Evolutionary conservation across 2,329 filamentous ascomycete species (phyloP).

Genomic region (Colletotrichum karsti): DNA sequence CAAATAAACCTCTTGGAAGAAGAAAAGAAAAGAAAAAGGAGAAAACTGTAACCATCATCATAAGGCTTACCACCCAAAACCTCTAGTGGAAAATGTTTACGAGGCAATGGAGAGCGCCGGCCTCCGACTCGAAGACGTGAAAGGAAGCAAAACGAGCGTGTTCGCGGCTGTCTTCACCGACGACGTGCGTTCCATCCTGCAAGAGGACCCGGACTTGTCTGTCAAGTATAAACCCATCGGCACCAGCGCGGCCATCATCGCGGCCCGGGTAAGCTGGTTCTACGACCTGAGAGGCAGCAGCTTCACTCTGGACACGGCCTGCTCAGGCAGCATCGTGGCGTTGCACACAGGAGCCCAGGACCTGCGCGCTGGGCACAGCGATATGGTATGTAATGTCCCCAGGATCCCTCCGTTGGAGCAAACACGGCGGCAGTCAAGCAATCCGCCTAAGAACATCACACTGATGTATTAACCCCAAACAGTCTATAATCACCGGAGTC

Average conservation of each 20-base stretch:
- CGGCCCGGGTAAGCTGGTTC: conserved; percentile 32
- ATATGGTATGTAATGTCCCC: conserved; percentile 2
- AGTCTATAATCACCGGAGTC: conserved; percentile 32
- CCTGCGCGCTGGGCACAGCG: conserved; percentile 32
- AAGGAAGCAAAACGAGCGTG: conserved; percentile 3
- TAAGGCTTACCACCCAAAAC: neutral
- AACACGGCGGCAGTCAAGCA: neutral
- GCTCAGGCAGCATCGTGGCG: conserved; percentile 56
- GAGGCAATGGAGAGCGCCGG: conserved; percentile 33
- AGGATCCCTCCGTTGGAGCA: neutral
- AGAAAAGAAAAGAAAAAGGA: neutral
- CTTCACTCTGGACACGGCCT: conserved; percentile 60
- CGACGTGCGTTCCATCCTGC: conserved; percentile 7
- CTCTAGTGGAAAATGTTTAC: conserved; percentile 29
- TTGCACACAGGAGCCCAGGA: conserved; percentile 49
- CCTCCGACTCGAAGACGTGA: conserved; percentile 2
- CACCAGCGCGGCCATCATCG: conserved; percentile 44
- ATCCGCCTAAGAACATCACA: neutral
- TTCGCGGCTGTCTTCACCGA: conserved; percentile 5
- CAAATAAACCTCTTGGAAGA: neutral
- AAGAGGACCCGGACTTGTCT: conserved; percentile 36
- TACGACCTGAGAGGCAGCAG: conserved; percentile 55
- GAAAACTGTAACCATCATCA: neutral
- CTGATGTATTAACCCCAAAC: neutral
- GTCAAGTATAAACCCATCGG: conserved; percentile 42